phyloP scores from a whole-genome alignment of 1,284 basidiomycete species.

The Ceratobasidium sp. region DNA sequence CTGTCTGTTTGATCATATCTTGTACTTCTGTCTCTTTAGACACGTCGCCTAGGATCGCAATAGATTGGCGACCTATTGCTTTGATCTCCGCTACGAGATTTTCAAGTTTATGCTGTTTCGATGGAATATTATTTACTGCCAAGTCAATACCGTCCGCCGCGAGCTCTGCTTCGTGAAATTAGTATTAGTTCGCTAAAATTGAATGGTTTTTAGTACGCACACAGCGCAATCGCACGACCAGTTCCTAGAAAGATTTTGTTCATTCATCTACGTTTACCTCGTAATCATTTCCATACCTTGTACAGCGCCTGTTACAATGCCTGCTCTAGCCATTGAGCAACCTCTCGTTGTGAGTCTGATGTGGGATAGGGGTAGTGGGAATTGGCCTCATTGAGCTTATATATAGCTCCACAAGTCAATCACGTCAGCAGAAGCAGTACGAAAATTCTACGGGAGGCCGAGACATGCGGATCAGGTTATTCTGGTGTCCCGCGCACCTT shows the following conservation, averaged over 20 bases:
- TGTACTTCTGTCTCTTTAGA: constrained; percentile 51
- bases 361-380: no score
- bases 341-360: neutral
- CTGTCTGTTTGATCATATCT: constrained; percentile 47
- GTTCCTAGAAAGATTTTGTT: constrained; percentile 51
- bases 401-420: no score
- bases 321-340: constrained; percentile 47
- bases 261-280: neutral
- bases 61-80: constrained; percentile 49
- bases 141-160: constrained; percentile 61
- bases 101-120: constrained; percentile 52
- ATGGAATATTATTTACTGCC: constrained; percentile 59
- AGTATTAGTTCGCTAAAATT: no score
- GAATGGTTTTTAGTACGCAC: constrained; percentile 48
- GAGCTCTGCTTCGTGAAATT: constrained; percentile 51
- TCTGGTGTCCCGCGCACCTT: no score
- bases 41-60: constrained; percentile 50
- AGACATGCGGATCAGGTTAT: no score
- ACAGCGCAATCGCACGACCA: constrained; percentile 61
- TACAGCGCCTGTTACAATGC: constrained; percentile 61
- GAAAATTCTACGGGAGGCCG: no score
- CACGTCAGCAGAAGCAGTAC: no score
- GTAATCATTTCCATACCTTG: constrained; percentile 54
- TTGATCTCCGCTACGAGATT: constrained; percentile 42
- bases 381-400: no score